A percentile compares a stretch with the other conserved stretches of the same genome.
These are phyloP conservation scores for Antarctomyces pellizariae DNA, from an alignment of 495 filamentous ascomycete genomes.

Conservation along the genomic window DNA sequence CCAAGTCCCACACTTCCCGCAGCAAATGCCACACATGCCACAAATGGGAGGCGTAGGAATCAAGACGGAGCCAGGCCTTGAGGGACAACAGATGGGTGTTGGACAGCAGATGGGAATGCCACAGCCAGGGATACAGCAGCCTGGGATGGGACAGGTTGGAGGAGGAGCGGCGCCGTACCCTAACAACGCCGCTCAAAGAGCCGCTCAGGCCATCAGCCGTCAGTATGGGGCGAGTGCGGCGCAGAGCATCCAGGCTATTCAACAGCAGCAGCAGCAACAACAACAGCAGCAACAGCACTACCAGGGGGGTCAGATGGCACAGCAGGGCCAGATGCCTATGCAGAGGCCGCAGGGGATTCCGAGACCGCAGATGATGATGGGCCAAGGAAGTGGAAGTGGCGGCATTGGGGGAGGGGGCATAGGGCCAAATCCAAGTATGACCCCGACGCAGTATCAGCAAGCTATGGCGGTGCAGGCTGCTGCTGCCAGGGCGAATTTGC, in stretches of 20 bases:
- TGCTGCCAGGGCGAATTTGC: too few relatives aligned
- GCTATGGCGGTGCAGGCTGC: conserved; percentile 8
- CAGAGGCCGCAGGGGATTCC: too few relatives aligned
- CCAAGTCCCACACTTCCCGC: conserved; percentile 3
- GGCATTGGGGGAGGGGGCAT: too few relatives aligned
- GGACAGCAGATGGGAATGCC: too few relatives aligned
- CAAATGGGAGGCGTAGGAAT: conserved; percentile 33
- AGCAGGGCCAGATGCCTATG: conserved; percentile 13
- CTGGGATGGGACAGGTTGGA: conserved; percentile 15
- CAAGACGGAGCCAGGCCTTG: conserved; percentile 51
- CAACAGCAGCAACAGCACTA: conserved; percentile 21
- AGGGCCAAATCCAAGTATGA: conserved; percentile 2
- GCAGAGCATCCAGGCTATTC: conserved; percentile 42
- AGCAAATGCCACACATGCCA: conserved; percentile 5
- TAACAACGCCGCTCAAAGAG: conserved; percentile 44
- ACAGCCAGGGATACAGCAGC: conserved; percentile 14
- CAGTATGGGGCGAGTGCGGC: conserved; percentile 51
- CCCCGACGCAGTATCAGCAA: conserved; percentile 7
- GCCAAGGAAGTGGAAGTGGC: too few relatives aligned
- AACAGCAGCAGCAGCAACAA: conserved; percentile 19
- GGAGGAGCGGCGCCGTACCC: too few relatives aligned
- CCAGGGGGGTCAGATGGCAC: conserved; percentile 16
- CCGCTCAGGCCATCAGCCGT: conserved; percentile 38
- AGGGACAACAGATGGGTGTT: conserved; percentile 22
- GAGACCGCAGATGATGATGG: too few relatives aligned